Evolutionary conservation across 352 stramenopile genomes (phyloP).

Genomic region (Globisporangium spinosum): DNA sequence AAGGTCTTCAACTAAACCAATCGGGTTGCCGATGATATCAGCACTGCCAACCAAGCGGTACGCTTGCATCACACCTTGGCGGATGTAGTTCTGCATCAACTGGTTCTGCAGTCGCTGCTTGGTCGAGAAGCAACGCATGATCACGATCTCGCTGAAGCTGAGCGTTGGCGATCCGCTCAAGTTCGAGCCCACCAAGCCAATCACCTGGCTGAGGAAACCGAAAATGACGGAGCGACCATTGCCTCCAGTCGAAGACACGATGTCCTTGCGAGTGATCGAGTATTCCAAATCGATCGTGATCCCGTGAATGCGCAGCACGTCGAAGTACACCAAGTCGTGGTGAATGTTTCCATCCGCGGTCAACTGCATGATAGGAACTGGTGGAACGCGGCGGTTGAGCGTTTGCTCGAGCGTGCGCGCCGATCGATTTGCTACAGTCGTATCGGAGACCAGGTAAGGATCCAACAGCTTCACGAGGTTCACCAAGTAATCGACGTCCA

Average conservation of each 20-base stretch:
- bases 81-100: conserved; percentile 79
- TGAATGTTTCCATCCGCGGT: conserved; percentile 66
- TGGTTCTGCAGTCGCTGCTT: conserved; percentile 76
- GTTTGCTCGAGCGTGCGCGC: conserved; percentile 57
- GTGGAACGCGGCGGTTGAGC: conserved; percentile 53
- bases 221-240: conserved; percentile 74
- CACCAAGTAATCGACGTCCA: conserved; percentile 84
- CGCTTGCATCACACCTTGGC: conserved; percentile 77
- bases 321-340: conserved; percentile 81
- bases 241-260: conserved; percentile 57
- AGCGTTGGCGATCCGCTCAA: conserved; percentile 80
- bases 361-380: conserved; percentile 51
- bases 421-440: conserved; percentile 54
- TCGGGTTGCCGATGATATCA: conserved; percentile 86
- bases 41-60: conserved; percentile 81
- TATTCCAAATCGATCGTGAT: conserved; percentile 78
- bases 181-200: conserved; percentile 82
- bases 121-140: conserved; percentile 79
- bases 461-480: conserved; percentile 80
- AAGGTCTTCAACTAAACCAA: conserved; percentile 84
- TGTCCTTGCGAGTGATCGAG: conserved; percentile 81
- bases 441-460: conserved; percentile 69
- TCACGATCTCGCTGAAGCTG: conserved; percentile 84
- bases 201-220: conserved; percentile 72
- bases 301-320: conserved; percentile 69